A percentile compares a stretch with the other conserved stretches of the same genome.
Evolutionary conservation across 768 basidiomycete genomes (phyloP).

Genomic region (Megacollybia marginata): DNA sequence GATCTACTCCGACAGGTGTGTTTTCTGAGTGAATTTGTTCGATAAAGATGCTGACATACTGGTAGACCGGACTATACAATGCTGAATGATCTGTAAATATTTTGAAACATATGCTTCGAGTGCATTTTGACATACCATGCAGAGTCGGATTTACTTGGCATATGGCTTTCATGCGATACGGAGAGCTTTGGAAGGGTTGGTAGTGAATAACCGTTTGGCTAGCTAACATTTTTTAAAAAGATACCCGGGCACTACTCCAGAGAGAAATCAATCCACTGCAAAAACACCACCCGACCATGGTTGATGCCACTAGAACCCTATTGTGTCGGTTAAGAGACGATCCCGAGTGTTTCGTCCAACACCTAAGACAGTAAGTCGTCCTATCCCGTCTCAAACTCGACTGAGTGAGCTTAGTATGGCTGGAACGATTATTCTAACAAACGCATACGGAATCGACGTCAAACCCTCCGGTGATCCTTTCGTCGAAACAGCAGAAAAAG

Average conservation of each 20-base stretch:
- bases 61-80: slow-evolving; percentile 1
- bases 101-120: not conserved
- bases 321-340: not conserved
- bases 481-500: slow-evolving; percentile 12
- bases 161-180: not conserved
- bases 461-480: slow-evolving; percentile 15
- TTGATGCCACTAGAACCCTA: not conserved
- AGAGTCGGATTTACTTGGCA: not conserved
- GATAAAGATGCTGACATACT: not conserved
- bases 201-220: not conserved
- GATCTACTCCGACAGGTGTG: slow-evolving; percentile 16
- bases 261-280: not conserved
- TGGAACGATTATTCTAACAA: slow-evolving; percentile 9
- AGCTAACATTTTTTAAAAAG: not conserved
- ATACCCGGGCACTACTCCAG: not conserved
- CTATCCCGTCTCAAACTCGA: not conserved
- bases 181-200: not conserved
- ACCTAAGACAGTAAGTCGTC: not conserved
- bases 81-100: slow-evolving; percentile 10
- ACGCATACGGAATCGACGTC: slow-evolving; percentile 17
- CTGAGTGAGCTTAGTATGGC: slow-evolving; percentile 5
- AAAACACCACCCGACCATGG: not conserved
- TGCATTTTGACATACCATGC: not conserved
- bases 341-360: not conserved
- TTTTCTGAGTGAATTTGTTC: slow-evolving; percentile 6